Conservation (phyloP, 2,329 filamentous ascomycete species). For the Calonectria hongkongensis region DNA sequence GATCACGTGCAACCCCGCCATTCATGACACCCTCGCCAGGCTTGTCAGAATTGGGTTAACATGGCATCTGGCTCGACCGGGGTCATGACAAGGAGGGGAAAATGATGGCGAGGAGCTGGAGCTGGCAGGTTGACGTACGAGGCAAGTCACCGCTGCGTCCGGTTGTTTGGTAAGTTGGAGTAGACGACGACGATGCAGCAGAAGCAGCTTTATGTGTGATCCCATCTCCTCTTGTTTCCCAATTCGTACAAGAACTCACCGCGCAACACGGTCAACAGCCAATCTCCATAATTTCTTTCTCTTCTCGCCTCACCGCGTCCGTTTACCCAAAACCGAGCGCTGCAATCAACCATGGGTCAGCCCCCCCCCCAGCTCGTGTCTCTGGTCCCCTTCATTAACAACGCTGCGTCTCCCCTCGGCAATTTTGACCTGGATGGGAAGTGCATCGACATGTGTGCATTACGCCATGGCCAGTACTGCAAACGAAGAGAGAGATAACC, state of each 20-base stretch:
- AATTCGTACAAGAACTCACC: not conserved
- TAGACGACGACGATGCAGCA: not conserved
- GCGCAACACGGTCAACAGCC: not conserved
- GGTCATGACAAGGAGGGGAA: slow-evolving; percentile 16
- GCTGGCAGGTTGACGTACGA: slow-evolving; percentile 20
- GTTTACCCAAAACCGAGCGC: slow-evolving; percentile 6
- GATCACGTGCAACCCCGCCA: slow-evolving; percentile 32
- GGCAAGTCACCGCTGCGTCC: slow-evolving; percentile 34
- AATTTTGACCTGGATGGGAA: slow-evolving; percentile 25
- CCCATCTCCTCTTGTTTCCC: slow-evolving; percentile 3
- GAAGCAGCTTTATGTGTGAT: not conserved
- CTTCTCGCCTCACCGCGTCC: slow-evolving; percentile 7
- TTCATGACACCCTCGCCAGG: not conserved
- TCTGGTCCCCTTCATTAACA: slow-evolving; percentile 9
- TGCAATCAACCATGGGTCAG: not conserved
- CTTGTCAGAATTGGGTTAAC: slow-evolving; percentile 32
- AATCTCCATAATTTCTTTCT: not conserved
- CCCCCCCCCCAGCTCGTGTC: not conserved
- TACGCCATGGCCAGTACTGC: slow-evolving; percentile 9
- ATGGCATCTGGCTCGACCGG: slow-evolving; percentile 28
- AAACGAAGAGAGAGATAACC: not conserved
- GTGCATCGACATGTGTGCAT: slow-evolving; percentile 29
- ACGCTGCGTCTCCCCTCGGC: not conserved
- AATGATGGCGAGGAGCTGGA: slow-evolving; percentile 2
- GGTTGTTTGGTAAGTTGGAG: slow-evolving; percentile 1